Base-by-base conservation (phyloP, 768 basidiomycete genomes). In the Lentinula raphanica region DNA sequence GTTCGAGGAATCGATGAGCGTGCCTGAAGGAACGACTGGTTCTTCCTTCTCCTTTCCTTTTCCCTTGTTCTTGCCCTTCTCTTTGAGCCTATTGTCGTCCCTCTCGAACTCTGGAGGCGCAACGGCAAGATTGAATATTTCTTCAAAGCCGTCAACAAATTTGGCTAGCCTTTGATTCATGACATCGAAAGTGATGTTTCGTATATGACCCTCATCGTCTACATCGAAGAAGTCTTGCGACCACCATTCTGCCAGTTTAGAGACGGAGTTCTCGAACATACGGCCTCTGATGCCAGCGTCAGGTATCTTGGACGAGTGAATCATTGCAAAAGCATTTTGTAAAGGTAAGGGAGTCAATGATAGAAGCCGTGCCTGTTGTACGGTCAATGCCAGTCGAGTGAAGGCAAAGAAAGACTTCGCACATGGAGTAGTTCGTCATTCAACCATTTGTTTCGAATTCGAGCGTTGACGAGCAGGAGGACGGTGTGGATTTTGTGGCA, bases 401-500 rank as follows among this genome's bases (percentile, higher is more conserved):
- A 32, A 58, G 39, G 54, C 56, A 62, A 62, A 28, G 63, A 58
- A 53, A n/a, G 32, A 35, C 28, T 17, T 72, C 84, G 53, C 67
- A 94, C 95, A 65, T 96, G 93, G 28, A 98, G 75, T 11, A 96
- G 73, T 1, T 76, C 72, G 64, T 97, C 91, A 55, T 92, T 94
- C 13, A 92, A 65, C 89, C 90, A 96, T 58, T 74, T 75, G 66
- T 99, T 98, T 39, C 97, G 82, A 21, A 83, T 71, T 45, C 77
- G 71, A 4, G 87, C 90, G 66, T 87, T 92, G 13, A 82, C 80
- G 12, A 98, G 79, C 13, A 97, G 77, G n/a, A 82, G 74, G 11
- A 95, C 72, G 8, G 93, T 91, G 64, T 99, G 97, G 13, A 93
- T 76, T 72, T 96, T 95, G 74, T 98, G 96, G 55, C 84, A 86